Evolutionary conservation across 768 basidiomycete genomes (phyloP), one percentile per base, ranked within the genome.

Genomic region (Lepiota brunneoincarnata): DNA sequence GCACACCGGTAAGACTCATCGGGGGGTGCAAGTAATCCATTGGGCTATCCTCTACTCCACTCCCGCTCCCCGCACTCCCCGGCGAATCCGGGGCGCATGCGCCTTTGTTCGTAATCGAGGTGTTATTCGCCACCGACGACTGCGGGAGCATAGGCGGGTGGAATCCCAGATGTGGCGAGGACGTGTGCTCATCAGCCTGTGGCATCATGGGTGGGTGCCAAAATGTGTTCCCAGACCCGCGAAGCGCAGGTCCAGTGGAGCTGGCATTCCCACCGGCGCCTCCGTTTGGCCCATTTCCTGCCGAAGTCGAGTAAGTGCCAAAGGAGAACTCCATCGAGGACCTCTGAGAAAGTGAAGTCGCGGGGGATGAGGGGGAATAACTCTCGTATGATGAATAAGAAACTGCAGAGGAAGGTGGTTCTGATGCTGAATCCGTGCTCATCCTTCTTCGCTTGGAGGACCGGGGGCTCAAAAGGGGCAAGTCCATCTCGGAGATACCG

Each of bases 131-230:
- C 24, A 23, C 34, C 7, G 40, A 49, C 4, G 70, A 21, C 0
- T 72, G 65, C 0, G 81, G 80, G 2, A 86, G 73, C 86, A 88
- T 86, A 14, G 51, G 47, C 26, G 47, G 43, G 46, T 54, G 56
- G 46, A 84, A 75, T 37, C 82, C 65, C 17, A 78, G 74, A 1
- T 81, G 80, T 3, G 84, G 83, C 51, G 76, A 71, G 1, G 57
- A 28, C 40, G 54, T 52, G 46, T 66, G 63, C 15, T 63, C 51
- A 23, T 78, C 79, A 51, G 59, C 65, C 58, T 82, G 80, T 3
- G 80, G 72, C 59, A 87, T 75, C 78, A 87, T 86, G 9, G 88
- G 85, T 2, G 89, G 87, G 67, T 91, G 89, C 87, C 88, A 90
- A 61, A 87, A 86, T 6, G 85, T 80, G 58, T 79, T 84, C 0